Evolutionary conservation across 768 basidiomycete species (phyloP).

Genomic region (Hygrocybe coccinea): DNA sequence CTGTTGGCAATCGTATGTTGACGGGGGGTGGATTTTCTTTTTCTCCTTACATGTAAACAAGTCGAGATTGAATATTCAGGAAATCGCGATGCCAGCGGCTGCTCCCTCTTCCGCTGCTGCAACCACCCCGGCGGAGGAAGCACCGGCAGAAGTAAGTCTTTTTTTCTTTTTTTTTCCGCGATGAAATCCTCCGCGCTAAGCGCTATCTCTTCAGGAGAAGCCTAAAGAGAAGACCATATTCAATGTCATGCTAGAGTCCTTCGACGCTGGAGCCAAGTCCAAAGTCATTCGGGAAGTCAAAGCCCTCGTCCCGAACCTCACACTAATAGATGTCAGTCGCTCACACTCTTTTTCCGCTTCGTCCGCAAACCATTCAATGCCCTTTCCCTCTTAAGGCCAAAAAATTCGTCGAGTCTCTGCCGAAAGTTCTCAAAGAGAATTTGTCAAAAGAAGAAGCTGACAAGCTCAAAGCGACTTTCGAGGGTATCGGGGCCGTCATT

Average conservation of each 20-base stretch:
- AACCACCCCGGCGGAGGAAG: constrained; percentile 49
- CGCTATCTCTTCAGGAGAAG: constrained; percentile 61
- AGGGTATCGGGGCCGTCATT: constrained; percentile 82
- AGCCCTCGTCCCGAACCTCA: constrained; percentile 90
- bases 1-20: neutral
- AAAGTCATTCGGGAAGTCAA: constrained; percentile 99
- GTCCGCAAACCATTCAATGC: neutral
- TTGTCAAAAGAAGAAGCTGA: constrained; percentile 96
- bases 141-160: constrained; percentile 57
- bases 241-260: constrained; percentile 90
- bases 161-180: neutral
- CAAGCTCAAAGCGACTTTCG: constrained; percentile 88
- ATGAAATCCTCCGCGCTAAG: neutral
- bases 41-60: constrained; percentile 25
- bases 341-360: neutral
- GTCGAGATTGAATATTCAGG: constrained; percentile 93
- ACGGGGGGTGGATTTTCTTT: too few species aligned
- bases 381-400: constrained; percentile 71
- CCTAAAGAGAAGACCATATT: constrained; percentile 99
- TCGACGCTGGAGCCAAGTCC: constrained; percentile 86
- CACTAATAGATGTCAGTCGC: constrained; percentile 85
- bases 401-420: constrained; percentile 96
- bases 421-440: constrained; percentile 91
- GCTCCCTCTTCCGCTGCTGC: constrained; percentile 54
- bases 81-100: constrained; percentile 88